Conservation (phyloP, 1,139 yeast species). For the Candida sp. region DNA sequence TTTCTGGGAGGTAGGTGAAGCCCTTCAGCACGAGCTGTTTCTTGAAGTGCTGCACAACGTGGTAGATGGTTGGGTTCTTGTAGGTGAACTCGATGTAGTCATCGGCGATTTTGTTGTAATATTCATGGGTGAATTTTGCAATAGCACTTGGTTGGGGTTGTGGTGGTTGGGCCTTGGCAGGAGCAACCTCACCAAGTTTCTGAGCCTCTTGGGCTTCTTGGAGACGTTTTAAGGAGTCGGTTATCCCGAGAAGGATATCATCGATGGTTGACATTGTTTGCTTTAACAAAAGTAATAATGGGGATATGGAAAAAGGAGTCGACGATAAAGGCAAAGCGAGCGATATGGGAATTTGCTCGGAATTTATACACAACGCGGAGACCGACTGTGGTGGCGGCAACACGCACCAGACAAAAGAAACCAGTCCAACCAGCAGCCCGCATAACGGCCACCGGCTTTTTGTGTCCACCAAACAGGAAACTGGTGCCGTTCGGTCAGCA, state of each 20-base stretch:
- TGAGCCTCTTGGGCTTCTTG: slow-evolving; percentile 5
- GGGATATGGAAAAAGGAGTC: neutral
- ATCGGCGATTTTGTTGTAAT: slow-evolving; percentile 37
- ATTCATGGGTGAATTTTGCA: slow-evolving; percentile 20
- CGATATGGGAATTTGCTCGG: neutral
- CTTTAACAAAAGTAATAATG: neutral
- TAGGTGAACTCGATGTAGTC: slow-evolving; percentile 43
- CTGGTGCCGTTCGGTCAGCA: neutral
- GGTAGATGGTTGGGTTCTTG: slow-evolving; percentile 46
- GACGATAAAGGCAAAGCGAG: neutral
- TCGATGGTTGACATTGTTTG: slow-evolving; percentile 5
- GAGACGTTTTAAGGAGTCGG: slow-evolving; percentile 9
- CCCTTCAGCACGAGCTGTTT: slow-evolving; percentile 30
- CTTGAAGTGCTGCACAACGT: slow-evolving; percentile 35
- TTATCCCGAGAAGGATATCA: slow-evolving; percentile 9
- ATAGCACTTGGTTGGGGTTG: neutral
- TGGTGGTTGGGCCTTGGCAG: neutral
- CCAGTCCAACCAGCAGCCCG: neutral
- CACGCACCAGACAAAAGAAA: neutral
- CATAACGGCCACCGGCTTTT: too few relatives aligned
- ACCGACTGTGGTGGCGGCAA: slow-evolving; percentile 2
- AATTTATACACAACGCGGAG: neutral
- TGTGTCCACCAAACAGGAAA: neutral
- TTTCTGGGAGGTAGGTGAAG: slow-evolving; percentile 34
- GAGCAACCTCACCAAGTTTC: neutral